Percentiles rank a stretch among this genome's conserved stretches.
phyloP scores from a whole-genome alignment of 2,329 filamentous ascomycete species.

The Xenoacremonium recifei region DNA sequence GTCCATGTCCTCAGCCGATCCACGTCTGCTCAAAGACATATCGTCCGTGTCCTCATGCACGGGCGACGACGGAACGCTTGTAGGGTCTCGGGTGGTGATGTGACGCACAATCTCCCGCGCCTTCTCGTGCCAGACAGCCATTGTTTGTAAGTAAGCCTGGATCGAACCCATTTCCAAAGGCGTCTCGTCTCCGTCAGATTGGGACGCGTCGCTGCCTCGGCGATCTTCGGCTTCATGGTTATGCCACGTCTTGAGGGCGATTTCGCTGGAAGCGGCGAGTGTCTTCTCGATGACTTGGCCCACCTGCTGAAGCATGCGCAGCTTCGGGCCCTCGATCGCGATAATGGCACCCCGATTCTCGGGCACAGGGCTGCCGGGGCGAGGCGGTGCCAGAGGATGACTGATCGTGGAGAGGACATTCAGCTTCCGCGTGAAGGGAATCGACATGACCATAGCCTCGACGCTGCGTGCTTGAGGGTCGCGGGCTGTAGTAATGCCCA shows the following conservation, averaged over 20 bases:
- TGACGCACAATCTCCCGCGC: slow-evolving; percentile 66
- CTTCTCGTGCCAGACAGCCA: slow-evolving; percentile 72
- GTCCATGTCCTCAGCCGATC: slow-evolving; percentile 11
- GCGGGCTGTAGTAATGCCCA: slow-evolving; percentile 20
- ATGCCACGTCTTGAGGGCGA: slow-evolving; percentile 43
- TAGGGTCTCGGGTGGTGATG: slow-evolving; percentile 33
- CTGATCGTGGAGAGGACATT: slow-evolving; percentile 74
- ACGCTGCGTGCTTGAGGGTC: slow-evolving; percentile 45
- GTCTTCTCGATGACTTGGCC: slow-evolving; percentile 65
- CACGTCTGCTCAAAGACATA: slow-evolving; percentile 7
- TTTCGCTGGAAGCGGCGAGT: slow-evolving; percentile 46
- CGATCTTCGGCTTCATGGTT: slow-evolving; percentile 28
- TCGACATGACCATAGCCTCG: slow-evolving; percentile 72
- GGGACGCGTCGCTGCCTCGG: slow-evolving; percentile 7
- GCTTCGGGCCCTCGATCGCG: slow-evolving; percentile 74
- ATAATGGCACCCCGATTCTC: slow-evolving; percentile 73
- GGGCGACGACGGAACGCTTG: background rate
- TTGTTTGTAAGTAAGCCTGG: slow-evolving; percentile 63
- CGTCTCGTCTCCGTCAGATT: slow-evolving; percentile 12
- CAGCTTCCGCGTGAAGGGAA: slow-evolving; percentile 74
- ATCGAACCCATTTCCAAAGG: slow-evolving; percentile 39
- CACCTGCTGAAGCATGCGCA: slow-evolving; percentile 49
- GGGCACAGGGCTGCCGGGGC: slow-evolving; percentile 28
- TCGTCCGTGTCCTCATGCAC: slow-evolving; percentile 2
- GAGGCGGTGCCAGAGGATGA: slow-evolving; percentile 55